These are phyloP conservation scores for Blastocrithidia nonstop DNA, from an alignment of 208 protist genomes.

Conservation along the genomic window DNA sequence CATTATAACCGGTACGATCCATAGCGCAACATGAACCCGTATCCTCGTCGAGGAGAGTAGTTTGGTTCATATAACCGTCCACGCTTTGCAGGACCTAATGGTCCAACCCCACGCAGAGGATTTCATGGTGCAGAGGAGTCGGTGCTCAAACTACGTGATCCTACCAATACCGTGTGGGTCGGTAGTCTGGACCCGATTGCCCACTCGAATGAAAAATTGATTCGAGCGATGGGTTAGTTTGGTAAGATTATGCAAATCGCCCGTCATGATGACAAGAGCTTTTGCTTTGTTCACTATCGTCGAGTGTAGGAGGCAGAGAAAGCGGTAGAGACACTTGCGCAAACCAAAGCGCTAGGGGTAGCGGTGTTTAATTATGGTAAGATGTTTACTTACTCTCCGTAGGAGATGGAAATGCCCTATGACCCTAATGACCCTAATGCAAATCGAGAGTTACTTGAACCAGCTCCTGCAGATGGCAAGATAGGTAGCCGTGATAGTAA, in stretches of 20 bases:
- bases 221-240: constrained; percentile 45
- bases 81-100: too few species aligned
- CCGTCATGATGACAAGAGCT: constrained; percentile 44
- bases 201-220: constrained; percentile 34
- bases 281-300: constrained; percentile 79
- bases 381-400: constrained; percentile 64
- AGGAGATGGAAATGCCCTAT: constrained; percentile 44
- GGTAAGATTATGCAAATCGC: constrained; percentile 70
- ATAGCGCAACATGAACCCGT: too few species aligned
- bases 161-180: constrained; percentile 83
- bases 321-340: constrained; percentile 50
- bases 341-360: constrained; percentile 25
- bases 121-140: too few species aligned
- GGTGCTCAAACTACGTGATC: too few species aligned
- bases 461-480: not conserved
- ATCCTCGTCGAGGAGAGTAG: too few species aligned
- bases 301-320: constrained; percentile 51
- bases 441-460: constrained; percentile 4
- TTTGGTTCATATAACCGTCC: too few species aligned
- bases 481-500: not conserved
- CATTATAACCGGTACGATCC: too few species aligned
- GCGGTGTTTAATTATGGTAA: constrained; percentile 77
- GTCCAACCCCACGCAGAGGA: too few species aligned
- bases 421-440: constrained; percentile 16
- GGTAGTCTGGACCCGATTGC: constrained; percentile 46